Evolutionary conservation across 805 yeast species (phyloP).

Genomic region (Kurtzmaniella cleridarum): DNA sequence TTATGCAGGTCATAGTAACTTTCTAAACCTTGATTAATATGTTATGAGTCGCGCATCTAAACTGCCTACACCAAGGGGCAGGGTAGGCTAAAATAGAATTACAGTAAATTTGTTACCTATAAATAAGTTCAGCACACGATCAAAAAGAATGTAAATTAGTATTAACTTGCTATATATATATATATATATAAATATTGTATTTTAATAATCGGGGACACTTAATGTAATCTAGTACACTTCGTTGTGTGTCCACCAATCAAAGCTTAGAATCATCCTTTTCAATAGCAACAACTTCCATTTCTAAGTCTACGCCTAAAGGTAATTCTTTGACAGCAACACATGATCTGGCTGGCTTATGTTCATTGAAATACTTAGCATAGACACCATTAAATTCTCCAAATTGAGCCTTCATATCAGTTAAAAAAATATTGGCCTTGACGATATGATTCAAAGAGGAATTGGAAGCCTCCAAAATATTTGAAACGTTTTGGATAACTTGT

Average conservation of each 20-base stretch:
- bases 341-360: slow-evolving; percentile 92
- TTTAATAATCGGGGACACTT: no score
- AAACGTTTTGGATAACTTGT: slow-evolving; percentile 63
- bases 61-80: no score
- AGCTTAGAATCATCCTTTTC: slow-evolving; percentile 43
- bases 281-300: slow-evolving; percentile 88
- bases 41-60: no score
- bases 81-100: no score
- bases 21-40: no score
- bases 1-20: no score
- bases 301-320: slow-evolving; percentile 84
- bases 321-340: slow-evolving; percentile 92
- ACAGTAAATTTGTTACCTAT: no score
- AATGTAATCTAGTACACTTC: background rate
- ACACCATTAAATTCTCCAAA: slow-evolving; percentile 84
- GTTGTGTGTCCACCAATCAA: slow-evolving; percentile 14
- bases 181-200: no score
- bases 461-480: slow-evolving; percentile 74
- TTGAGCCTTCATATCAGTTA: slow-evolving; percentile 77
- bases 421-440: slow-evolving; percentile 84
- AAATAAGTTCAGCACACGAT: no score
- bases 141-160: background rate
- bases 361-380: slow-evolving; percentile 70
- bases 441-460: slow-evolving; percentile 79
- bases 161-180: slow-evolving; percentile 22